Percentiles rank a stretch among this genome's conserved stretches.
phyloP scores from a whole-genome alignment of 2,329 filamentous ascomycete species.

The Harringtonia lauricola region DNA sequence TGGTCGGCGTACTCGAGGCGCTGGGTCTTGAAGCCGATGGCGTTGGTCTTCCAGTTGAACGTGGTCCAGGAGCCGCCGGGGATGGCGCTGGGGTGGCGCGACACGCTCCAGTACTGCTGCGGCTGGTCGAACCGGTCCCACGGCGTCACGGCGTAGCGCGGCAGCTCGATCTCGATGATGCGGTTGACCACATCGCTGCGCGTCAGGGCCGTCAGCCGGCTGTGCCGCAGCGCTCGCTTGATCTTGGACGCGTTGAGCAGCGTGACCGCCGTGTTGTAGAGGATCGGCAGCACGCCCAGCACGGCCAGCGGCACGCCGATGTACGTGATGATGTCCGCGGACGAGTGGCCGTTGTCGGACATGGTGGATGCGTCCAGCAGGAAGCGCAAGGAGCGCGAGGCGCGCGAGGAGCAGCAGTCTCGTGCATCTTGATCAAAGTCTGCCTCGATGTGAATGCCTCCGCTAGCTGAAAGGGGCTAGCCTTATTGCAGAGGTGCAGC shows the following conservation, averaged over 20 bases:
- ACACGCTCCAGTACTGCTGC: slow-evolving; percentile 47
- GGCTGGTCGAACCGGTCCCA: slow-evolving; percentile 42
- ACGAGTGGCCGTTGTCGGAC: slow-evolving; percentile 10
- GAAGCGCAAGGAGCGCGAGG: no score
- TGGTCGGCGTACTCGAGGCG: slow-evolving; percentile 51
- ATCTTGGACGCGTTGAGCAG: slow-evolving; percentile 50
- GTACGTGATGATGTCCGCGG: slow-evolving; percentile 23
- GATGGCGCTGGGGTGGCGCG: slow-evolving; percentile 37
- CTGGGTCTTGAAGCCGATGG: slow-evolving; percentile 51
- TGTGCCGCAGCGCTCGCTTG: slow-evolving; percentile 43
- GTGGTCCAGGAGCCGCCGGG: slow-evolving; percentile 53
- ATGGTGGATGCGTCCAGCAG: slow-evolving; percentile 6
- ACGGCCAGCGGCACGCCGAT: slow-evolving; percentile 24
- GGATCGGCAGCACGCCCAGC: slow-evolving; percentile 44
- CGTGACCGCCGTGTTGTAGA: slow-evolving; percentile 53
- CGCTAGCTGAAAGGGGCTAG: no score
- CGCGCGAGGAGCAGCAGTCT: no score
- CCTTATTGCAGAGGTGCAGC: no score
- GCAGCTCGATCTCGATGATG: slow-evolving; percentile 55
- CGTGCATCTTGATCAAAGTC: no score
- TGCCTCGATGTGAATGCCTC: no score
- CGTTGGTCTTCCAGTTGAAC: slow-evolving; percentile 54
- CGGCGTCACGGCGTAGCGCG: slow-evolving; percentile 52
- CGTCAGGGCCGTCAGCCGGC: slow-evolving; percentile 47
- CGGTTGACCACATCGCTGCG: slow-evolving; percentile 54